Conservation (phyloP, 2,329 filamentous ascomycete species). For the Incumbomyces delicatus region DNA sequence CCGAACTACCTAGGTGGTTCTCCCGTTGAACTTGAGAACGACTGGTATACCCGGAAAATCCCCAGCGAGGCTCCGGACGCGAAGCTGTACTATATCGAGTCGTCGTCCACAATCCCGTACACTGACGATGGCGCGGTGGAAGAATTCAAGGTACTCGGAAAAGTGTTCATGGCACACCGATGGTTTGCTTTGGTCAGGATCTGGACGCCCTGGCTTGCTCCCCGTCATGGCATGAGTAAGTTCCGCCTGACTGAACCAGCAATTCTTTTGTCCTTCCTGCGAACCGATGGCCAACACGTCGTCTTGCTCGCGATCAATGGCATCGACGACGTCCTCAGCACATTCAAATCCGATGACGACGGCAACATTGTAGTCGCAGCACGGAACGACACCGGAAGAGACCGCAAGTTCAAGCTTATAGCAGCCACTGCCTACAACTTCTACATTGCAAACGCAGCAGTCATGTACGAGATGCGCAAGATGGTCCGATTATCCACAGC, state of each 20-base stretch:
- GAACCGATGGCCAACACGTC: slow-evolving; percentile 59
- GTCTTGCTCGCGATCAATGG: slow-evolving; percentile 73
- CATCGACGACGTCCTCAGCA: slow-evolving; percentile 57
- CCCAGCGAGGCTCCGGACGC: slow-evolving; percentile 34
- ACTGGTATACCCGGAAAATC: slow-evolving; percentile 27
- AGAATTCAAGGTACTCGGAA: slow-evolving; percentile 34
- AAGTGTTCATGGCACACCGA: slow-evolving; percentile 48
- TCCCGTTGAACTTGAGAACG: slow-evolving; percentile 26
- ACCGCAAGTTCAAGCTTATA: slow-evolving; percentile 52
- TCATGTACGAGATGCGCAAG: slow-evolving; percentile 78
- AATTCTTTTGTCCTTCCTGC: slow-evolving; percentile 68
- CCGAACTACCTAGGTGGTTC: slow-evolving; percentile 19
- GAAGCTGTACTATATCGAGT: slow-evolving; percentile 29
- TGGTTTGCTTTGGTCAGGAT: slow-evolving; percentile 76
- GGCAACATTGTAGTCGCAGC: slow-evolving; percentile 61
- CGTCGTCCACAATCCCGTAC: slow-evolving; percentile 39
- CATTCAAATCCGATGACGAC: slow-evolving; percentile 55
- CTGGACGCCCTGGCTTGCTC: slow-evolving; percentile 72
- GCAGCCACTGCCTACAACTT: slow-evolving; percentile 63
- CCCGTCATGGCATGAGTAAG: slow-evolving; percentile 63
- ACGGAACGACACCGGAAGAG: slow-evolving; percentile 55
- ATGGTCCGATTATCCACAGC: slow-evolving; percentile 36
- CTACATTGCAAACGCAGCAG: slow-evolving; percentile 65
- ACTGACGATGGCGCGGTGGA: slow-evolving; percentile 46
- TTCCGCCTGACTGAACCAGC: slow-evolving; percentile 69